Evolutionary conservation across 768 basidiomycete species (phyloP).

Genomic region (Termitomyces sp.): DNA sequence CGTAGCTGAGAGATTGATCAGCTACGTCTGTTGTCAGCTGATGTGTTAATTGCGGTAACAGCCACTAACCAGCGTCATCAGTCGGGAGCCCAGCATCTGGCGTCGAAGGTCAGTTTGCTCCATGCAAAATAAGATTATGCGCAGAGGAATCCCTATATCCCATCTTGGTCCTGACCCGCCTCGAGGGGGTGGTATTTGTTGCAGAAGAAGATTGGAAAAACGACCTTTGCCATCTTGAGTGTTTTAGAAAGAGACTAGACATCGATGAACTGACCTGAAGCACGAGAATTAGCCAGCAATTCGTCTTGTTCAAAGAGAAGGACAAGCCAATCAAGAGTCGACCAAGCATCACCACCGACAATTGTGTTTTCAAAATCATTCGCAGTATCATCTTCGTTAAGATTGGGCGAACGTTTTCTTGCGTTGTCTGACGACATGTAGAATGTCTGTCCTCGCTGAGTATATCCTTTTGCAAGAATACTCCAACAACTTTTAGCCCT

Average conservation of each 20-base stretch:
- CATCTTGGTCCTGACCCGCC: constrained; percentile 43
- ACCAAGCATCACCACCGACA: constrained; percentile 65
- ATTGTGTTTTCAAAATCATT: constrained; percentile 20
- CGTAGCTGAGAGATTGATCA: constrained; percentile 32
- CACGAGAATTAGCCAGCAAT: constrained; percentile 23
- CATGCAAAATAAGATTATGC: constrained; percentile 36
- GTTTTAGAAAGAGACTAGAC: background rate
- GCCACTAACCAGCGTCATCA: constrained; percentile 26
- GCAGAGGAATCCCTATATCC: constrained; percentile 47
- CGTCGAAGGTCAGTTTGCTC: constrained; percentile 24
- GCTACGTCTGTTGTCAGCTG: constrained; percentile 14
- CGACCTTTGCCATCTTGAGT: constrained; percentile 4
- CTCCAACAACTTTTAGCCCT: constrained; percentile 57
- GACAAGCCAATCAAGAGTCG: constrained; percentile 64
- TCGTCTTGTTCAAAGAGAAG: constrained; percentile 68
- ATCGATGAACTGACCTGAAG: constrained; percentile 29
- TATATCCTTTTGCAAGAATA: constrained; percentile 50
- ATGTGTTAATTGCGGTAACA: background rate
- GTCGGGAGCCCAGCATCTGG: constrained; percentile 27
- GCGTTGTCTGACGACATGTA: constrained; percentile 28
- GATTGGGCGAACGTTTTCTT: constrained; percentile 23
- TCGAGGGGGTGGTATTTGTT: constrained; percentile 54
- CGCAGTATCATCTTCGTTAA: constrained; percentile 19
- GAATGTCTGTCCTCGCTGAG: constrained; percentile 28
- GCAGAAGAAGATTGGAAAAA: constrained; percentile 49